These are phyloP conservation scores for Plicaturopsis crispa DNA, from an alignment of 768 basidiomycete species.

Conservation along the genomic window DNA sequence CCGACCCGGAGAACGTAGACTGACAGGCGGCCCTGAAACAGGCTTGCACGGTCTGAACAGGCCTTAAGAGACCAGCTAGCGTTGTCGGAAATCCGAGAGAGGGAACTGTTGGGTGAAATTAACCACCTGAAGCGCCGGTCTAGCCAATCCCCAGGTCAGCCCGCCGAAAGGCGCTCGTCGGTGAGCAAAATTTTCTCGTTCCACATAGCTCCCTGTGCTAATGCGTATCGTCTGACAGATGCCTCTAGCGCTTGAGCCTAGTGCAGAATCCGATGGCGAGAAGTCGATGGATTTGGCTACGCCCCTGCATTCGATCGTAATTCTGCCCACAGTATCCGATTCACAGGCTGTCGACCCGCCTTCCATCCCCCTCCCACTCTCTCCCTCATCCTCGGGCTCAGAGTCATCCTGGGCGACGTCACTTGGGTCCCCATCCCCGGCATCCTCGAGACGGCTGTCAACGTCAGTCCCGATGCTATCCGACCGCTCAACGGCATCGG, in stretches of 20 bases:
- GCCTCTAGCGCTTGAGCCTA: conserved; percentile 11
- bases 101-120: conserved; percentile 24
- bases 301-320: conserved; percentile 32
- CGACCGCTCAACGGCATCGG: neutral
- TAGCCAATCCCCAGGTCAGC: conserved; percentile 2
- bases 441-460: neutral
- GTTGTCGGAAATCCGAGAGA: conserved; percentile 21
- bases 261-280: conserved; percentile 30
- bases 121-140: conserved; percentile 7
- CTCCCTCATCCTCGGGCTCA: conserved; percentile 7
- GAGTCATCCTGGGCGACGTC: conserved; percentile 1
- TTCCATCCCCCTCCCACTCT: conserved; percentile 9
- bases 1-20: too few relatives aligned
- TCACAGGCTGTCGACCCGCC: conserved; percentile 9
- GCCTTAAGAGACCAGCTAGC: conserved; percentile 24
- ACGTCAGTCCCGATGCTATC: neutral
- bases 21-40: too few relatives aligned
- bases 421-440: neutral
- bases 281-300: conserved; percentile 47
- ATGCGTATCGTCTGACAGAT: conserved; percentile 5
- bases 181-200: neutral
- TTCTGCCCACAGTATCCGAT: conserved; percentile 8
- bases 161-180: conserved; percentile 4
- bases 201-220: neutral
- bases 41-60: conserved; percentile 21